Evolutionary conservation across 78 protist genomes (phyloP).

Genomic region (Dictyostelium brefeldianum): DNA sequence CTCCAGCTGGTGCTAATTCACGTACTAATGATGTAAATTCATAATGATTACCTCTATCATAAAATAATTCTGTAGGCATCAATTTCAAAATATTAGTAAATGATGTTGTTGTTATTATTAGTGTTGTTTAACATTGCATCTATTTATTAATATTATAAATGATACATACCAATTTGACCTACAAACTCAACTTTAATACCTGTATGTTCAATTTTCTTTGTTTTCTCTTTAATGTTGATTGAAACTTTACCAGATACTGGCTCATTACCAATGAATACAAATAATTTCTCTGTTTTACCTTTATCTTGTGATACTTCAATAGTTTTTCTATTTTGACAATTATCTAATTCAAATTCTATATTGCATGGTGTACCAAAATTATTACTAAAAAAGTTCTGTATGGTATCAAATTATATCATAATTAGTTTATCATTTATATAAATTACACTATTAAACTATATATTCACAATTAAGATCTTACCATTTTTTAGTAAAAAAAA

Average conservation of each 20-base stretch:
- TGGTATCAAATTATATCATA: too few species aligned
- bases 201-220: constrained; percentile 90
- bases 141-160: too few species aligned
- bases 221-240: constrained; percentile 49
- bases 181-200: constrained; percentile 95
- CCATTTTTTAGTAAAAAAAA: too few species aligned
- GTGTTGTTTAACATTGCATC: background rate
- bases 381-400: constrained; percentile 52
- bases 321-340: constrained; percentile 70
- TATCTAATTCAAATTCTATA: constrained; percentile 57
- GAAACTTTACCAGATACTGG: constrained; percentile 79
- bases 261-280: constrained; percentile 79
- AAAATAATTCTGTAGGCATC: constrained; percentile 85
- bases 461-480: too few species aligned
- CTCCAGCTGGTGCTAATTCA: constrained; percentile 95
- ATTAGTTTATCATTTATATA: too few species aligned
- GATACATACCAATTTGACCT: constrained; percentile 94
- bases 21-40: constrained; percentile 92
- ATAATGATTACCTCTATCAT: constrained; percentile 87
- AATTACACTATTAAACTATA: too few species aligned
- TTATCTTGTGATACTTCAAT: constrained; percentile 69
- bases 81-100: background rate
- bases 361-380: constrained; percentile 63
- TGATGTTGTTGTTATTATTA: background rate
- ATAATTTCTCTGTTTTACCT: constrained; percentile 80